Conservation (phyloP, 805 yeast species). For the Deakozyma indianensis region DNA sequence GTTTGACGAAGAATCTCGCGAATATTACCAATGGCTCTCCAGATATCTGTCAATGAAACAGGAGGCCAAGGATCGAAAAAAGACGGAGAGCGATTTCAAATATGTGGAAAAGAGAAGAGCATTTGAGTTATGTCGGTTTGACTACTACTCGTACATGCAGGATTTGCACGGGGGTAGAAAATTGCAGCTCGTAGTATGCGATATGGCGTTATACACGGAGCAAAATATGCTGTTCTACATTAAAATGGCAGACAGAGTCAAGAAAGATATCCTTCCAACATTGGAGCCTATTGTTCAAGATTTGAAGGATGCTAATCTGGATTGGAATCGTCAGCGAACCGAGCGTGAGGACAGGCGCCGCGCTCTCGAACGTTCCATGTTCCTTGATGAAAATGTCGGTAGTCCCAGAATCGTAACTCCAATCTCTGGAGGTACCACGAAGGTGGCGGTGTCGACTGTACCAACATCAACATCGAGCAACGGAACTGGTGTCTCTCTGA, state of each 20-base stretch:
- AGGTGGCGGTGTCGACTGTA: neutral
- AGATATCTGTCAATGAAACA: conserved; percentile 25
- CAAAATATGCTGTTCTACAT: conserved; percentile 17
- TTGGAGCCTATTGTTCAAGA: conserved; percentile 21
- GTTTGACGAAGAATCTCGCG: conserved; percentile 29
- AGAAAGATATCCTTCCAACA: conserved; percentile 16
- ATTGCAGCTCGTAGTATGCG: conserved; percentile 24
- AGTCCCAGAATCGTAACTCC: conserved; percentile 7
- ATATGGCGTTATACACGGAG: conserved; percentile 23
- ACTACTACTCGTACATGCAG: conserved; percentile 25
- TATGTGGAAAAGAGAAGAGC: conserved; percentile 24
- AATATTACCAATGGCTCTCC: conserved; percentile 30
- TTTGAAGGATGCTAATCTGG: conserved; percentile 21
- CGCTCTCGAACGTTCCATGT: conserved; percentile 20
- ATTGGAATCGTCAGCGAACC: conserved; percentile 25
- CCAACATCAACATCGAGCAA: neutral
- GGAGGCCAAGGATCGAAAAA: conserved; percentile 18
- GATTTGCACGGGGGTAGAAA: conserved; percentile 30
- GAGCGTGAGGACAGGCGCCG: conserved; percentile 25
- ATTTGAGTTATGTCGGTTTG: conserved; percentile 28
- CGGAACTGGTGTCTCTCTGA: neutral
- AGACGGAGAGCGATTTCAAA: conserved; percentile 23
- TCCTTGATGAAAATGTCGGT: neutral
- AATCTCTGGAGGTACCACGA: conserved; percentile 10
- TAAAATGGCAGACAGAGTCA: conserved; percentile 15